Conservation (phyloP, 2,329 filamentous ascomycete species). For the Phialophora verrucosa region DNA sequence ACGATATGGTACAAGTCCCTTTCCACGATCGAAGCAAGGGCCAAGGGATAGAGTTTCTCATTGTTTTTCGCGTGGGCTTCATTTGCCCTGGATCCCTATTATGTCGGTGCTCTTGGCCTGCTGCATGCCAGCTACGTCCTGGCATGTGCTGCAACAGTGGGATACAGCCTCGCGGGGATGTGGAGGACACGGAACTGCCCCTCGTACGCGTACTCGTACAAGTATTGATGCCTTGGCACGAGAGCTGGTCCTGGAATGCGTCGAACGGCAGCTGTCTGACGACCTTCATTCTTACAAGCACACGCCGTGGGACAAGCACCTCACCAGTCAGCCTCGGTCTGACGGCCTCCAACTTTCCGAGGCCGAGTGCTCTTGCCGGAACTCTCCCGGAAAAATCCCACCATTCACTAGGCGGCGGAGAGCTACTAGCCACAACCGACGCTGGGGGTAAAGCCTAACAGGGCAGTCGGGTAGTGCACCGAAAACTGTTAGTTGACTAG, state of each 20-base stretch:
- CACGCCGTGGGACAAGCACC: too few species aligned
- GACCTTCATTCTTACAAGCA: not conserved
- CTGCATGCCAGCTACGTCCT: not conserved
- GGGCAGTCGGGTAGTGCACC: slow-evolving; percentile 15
- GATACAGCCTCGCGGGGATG: not conserved
- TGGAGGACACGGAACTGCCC: not conserved
- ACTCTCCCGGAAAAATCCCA: slow-evolving; percentile 10
- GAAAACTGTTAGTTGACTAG: not conserved
- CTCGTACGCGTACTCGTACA: too few species aligned
- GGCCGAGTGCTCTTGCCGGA: slow-evolving; percentile 1
- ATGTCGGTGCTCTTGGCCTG: not conserved
- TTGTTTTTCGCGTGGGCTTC: not conserved
- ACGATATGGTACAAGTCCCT: not conserved
- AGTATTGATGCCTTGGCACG: too few species aligned
- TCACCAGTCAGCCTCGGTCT: not conserved
- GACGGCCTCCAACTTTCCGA: not conserved
- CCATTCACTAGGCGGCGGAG: not conserved
- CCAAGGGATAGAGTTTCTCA: not conserved
- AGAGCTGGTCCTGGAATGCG: not conserved
- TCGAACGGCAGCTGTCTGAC: not conserved
- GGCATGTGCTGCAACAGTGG: not conserved
- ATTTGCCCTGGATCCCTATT: not conserved
- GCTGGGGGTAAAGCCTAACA: slow-evolving; percentile 4
- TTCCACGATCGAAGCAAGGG: not conserved
- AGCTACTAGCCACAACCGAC: not conserved